Evolutionary conservation across 768 basidiomycete species (phyloP).

Genomic region (Termitomyces sp.): DNA sequence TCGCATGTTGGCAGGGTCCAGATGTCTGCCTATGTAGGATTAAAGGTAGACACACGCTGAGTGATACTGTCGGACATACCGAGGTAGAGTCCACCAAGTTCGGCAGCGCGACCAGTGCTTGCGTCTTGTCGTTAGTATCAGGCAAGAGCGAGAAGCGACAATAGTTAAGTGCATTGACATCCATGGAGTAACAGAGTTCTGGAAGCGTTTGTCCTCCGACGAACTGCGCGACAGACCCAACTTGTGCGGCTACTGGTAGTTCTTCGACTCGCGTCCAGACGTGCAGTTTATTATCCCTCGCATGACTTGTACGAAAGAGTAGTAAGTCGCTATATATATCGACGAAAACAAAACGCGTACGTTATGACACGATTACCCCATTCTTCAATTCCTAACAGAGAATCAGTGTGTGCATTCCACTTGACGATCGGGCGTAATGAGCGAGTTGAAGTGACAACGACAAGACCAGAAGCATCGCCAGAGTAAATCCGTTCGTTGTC

Average conservation of each 20-base stretch:
- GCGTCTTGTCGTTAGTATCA: conserved; percentile 13
- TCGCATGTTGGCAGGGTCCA: conserved; percentile 70
- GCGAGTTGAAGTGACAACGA: conserved; percentile 71
- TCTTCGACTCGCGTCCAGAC: conserved; percentile 59
- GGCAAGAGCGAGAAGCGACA: conserved; percentile 78
- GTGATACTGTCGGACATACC: background rate
- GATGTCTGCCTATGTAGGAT: conserved; percentile 65
- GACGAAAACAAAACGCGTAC: conserved; percentile 38
- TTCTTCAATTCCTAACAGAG: conserved; percentile 76
- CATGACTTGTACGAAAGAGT: conserved; percentile 48
- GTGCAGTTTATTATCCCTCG: conserved; percentile 81
- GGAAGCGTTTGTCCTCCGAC: conserved; percentile 39
- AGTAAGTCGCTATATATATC: background rate
- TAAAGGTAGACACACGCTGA: background rate
- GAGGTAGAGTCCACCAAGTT: conserved; percentile 78
- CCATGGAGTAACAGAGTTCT: conserved; percentile 59
- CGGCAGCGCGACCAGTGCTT: conserved; percentile 72
- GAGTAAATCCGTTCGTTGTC: conserved; percentile 84
- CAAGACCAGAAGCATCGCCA: conserved; percentile 75
- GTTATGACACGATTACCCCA: conserved; percentile 66
- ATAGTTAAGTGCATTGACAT: conserved; percentile 92
- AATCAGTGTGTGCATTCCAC: conserved; percentile 79
- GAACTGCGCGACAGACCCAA: conserved; percentile 53
- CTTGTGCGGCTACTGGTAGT: conserved; percentile 31
- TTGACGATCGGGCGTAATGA: conserved; percentile 66